Evolutionary conservation across 2,329 filamentous ascomycete species (phyloP).

Genomic region (Fusarium sp.): DNA sequence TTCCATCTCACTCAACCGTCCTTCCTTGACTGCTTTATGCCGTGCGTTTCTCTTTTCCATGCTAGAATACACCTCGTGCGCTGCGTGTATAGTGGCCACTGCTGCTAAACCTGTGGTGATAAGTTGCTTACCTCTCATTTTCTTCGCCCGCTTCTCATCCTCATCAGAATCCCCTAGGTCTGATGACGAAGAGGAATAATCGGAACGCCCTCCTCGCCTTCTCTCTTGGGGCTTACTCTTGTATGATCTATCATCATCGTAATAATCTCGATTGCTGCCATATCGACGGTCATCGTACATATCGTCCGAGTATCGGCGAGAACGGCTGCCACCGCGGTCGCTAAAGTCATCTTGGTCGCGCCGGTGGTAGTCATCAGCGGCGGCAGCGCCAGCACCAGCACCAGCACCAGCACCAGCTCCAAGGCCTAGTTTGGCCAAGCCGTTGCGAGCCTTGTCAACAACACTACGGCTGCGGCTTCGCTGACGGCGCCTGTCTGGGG

Average conservation of each 20-base stretch:
- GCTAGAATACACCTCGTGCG: conserved; percentile 67
- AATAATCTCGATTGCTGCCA: conserved; percentile 54
- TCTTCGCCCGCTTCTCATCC: conserved; percentile 64
- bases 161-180: conserved; percentile 68
- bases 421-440: conserved; percentile 70
- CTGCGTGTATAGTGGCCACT: conserved; percentile 69
- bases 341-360: conserved; percentile 59
- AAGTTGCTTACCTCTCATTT: conserved; percentile 71
- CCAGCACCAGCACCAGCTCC: conserved; percentile 58
- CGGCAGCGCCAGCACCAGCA: conserved; percentile 47
- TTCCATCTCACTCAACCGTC: conserved; percentile 60
- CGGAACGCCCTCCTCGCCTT: conserved; percentile 55
- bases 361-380: conserved; percentile 51
- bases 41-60: conserved; percentile 66
- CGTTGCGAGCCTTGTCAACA: conserved; percentile 70
- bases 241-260: conserved; percentile 59
- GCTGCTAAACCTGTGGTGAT: conserved; percentile 66
- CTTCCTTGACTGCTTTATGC: conserved; percentile 64
- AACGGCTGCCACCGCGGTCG: conserved; percentile 54
- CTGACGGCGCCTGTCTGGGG: conserved; percentile 57
- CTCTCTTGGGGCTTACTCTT: conserved; percentile 54
- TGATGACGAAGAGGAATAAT: conserved; percentile 61
- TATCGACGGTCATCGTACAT: conserved; percentile 59
- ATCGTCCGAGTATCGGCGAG: conserved; percentile 55
- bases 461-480: conserved; percentile 71